These are phyloP conservation scores for Globisporangium takayamanum DNA, from an alignment of 352 stramenopile genomes.

Conservation along the genomic window DNA sequence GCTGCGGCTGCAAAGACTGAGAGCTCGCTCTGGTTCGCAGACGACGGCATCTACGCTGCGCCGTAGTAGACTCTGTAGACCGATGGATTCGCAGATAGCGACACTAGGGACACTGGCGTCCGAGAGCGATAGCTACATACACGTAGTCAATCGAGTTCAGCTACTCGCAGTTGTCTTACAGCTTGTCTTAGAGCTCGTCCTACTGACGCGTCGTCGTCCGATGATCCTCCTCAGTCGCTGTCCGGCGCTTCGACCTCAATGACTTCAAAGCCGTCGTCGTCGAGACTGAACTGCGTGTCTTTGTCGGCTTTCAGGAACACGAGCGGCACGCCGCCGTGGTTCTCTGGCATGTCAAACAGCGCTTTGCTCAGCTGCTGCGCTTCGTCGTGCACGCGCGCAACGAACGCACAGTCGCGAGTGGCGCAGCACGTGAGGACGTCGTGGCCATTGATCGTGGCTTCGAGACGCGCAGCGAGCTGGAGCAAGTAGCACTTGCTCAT, in stretches of 20 bases:
- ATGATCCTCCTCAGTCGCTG: background rate
- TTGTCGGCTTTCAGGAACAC: slow-evolving; percentile 68
- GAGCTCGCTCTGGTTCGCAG: slow-evolving; percentile 68
- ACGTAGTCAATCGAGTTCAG: background rate
- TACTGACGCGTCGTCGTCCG: background rate
- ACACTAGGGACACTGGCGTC: background rate
- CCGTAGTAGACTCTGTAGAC: slow-evolving; percentile 16
- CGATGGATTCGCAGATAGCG: background rate
- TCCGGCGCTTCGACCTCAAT: slow-evolving; percentile 22
- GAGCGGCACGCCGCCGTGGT: slow-evolving; percentile 63
- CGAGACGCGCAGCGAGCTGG: slow-evolving; percentile 47
- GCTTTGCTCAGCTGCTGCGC: slow-evolving; percentile 36
- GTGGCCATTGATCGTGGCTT: slow-evolving; percentile 31
- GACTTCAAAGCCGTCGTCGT: slow-evolving; percentile 81
- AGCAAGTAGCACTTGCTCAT: slow-evolving; percentile 63
- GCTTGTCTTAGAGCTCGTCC: background rate
- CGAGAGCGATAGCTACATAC: background rate
- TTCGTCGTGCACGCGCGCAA: slow-evolving; percentile 43
- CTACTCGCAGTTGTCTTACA: background rate
- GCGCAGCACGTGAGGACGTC: slow-evolving; percentile 45
- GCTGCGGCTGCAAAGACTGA: slow-evolving; percentile 37
- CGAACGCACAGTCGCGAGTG: slow-evolving; percentile 33
- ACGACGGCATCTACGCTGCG: slow-evolving; percentile 77
- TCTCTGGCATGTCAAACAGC: slow-evolving; percentile 66
- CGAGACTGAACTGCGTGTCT: slow-evolving; percentile 66